Percentiles rank a stretch among this genome's conserved stretches.
phyloP scores from a whole-genome alignment of 2,329 filamentous ascomycete genomes.

The Ophiostoma australiae region DNA sequence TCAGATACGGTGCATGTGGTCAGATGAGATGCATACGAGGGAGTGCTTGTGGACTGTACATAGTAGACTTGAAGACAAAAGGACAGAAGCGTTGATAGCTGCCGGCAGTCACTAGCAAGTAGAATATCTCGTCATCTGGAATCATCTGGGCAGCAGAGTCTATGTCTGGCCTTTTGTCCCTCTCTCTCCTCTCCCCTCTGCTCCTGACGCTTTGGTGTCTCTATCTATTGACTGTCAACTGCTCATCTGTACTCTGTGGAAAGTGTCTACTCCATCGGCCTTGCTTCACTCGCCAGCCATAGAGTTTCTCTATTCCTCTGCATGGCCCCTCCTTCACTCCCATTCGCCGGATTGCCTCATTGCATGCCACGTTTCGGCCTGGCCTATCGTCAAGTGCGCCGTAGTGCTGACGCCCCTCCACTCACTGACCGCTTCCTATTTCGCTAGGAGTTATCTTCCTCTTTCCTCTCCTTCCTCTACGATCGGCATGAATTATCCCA shows the following conservation, averaged over 20 bases:
- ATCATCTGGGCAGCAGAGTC: background rate
- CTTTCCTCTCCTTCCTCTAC: background rate
- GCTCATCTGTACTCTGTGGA: background rate
- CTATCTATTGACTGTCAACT: background rate
- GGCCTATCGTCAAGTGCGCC: background rate
- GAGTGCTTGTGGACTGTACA: background rate
- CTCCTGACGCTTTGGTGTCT: too few relatives aligned
- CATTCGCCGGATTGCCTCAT: background rate
- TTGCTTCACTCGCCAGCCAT: background rate
- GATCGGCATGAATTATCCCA: background rate
- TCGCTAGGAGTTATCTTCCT: background rate
- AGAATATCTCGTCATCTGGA: background rate
- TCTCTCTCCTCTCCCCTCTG: background rate
- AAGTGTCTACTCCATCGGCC: background rate
- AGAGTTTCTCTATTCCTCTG: background rate
- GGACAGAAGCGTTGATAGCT: background rate
- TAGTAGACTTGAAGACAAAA: background rate
- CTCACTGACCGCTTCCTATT: background rate
- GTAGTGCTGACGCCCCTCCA: background rate
- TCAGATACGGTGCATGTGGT: background rate
- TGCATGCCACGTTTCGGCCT: background rate
- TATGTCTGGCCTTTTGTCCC: background rate
- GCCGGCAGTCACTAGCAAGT: slow-evolving; percentile 1
- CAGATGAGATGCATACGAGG: background rate
- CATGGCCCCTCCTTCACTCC: background rate